Evolutionary conservation across 2,329 filamentous ascomycete species (phyloP), one percentile per base, ranked within the genome.

Genomic region (Fusarium anguioides): DNA sequence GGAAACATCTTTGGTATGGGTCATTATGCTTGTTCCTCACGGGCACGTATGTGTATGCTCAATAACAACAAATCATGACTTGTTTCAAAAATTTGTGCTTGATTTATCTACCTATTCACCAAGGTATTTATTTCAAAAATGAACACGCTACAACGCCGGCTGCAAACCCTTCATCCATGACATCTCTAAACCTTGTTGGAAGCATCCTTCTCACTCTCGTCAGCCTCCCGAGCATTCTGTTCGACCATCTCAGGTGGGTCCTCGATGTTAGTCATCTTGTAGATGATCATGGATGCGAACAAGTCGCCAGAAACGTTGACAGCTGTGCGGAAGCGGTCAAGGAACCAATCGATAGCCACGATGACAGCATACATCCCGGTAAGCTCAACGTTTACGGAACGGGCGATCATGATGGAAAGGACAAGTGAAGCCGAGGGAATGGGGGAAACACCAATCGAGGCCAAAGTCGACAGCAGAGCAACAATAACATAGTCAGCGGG

Each of bases 321-420:
- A 5, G 81, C 79, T 0, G 84, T 86, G 15, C 84, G 78, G 79
- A 86, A 86, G 26, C 84, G 81, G 73, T 86, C 84, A n/a, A 85
- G 76, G 72, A 86, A 81, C 84, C 83, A 86, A 64, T 85, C 83
- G 41, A 86, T 85, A 23, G 83, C 83, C 4, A 85, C 80, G 15
- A 86, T 81, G 37, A 86, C 82, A 21, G 80, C 83, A 64, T 82
- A 85, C 82, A 84, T 84, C 18, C 77, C 80, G 0, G 81, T 84
- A 31, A 84, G 72, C 2, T 78, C 77, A 2, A 85, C 78, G 15
- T 80, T 76, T 50, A 85, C 77, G 9, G 77, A 77, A 21, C 77
- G 74, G 11, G 82, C 80, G 64, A 86, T 85, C 82, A 86, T 84
- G 65, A 84, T 75, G 4, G 81, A 81, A 15, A 86, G 75, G 5